Evolutionary conservation across 108 stramenopile species (phyloP).

Genomic region (Craspedostauros australis): DNA sequence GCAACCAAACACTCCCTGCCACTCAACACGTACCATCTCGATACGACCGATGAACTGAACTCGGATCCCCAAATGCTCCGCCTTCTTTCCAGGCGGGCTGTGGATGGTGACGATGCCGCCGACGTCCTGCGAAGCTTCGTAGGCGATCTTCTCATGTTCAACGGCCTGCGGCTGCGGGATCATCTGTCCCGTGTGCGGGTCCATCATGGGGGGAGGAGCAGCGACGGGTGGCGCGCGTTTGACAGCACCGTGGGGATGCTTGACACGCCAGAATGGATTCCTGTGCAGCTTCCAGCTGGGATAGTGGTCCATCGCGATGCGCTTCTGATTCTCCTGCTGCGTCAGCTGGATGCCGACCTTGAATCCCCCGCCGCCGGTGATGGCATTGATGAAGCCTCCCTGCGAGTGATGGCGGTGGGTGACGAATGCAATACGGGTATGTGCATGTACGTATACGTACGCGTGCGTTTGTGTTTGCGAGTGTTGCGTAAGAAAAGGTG

Average conservation of each 20-base stretch:
- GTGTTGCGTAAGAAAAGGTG: no score
- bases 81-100: slow-evolving; percentile 89
- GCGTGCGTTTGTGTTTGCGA: no score
- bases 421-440: no score
- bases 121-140: slow-evolving; percentile 64
- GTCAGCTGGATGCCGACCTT: slow-evolving; percentile 53
- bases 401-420: not conserved
- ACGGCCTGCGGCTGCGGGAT: slow-evolving; percentile 17
- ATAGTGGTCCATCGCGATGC: slow-evolving; percentile 59
- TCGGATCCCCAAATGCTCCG: slow-evolving; percentile 96
- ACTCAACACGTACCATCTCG: slow-evolving; percentile 69
- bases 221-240: slow-evolving; percentile 10
- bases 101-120: slow-evolving; percentile 78
- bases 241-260: slow-evolving; percentile 37
- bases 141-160: no score
- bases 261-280: slow-evolving; percentile 79
- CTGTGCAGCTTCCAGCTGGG: slow-evolving; percentile 79
- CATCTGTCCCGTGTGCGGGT: slow-evolving; percentile 7
- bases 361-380: slow-evolving; percentile 52
- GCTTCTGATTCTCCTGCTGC: slow-evolving; percentile 11
- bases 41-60: slow-evolving; percentile 96
- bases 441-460: no score
- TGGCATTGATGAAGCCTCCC: slow-evolving; percentile 31
- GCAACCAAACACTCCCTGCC: not conserved
- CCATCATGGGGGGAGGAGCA: slow-evolving; percentile 14